phyloP scores from a whole-genome alignment of 306 rosid genomes.

The Fagus crenata region DNA sequence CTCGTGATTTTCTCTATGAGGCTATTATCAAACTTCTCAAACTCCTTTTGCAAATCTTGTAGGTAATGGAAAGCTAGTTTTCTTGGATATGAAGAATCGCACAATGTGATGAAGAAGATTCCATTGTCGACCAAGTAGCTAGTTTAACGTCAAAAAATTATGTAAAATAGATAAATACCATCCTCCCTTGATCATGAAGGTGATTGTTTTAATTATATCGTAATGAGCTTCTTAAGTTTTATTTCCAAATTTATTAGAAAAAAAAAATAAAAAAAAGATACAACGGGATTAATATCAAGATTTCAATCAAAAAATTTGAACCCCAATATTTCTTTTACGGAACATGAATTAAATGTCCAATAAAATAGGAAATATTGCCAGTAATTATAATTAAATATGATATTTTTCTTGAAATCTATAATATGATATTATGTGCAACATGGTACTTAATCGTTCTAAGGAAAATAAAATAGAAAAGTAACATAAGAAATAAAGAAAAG shows the following conservation, averaged over 20 bases:
- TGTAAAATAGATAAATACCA: neutral
- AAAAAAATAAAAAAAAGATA: neutral
- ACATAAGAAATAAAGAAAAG: neutral
- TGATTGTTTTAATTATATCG: slow-evolving; percentile 1
- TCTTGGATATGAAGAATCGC: slow-evolving; percentile 75
- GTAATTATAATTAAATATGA: neutral
- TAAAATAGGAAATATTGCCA: neutral
- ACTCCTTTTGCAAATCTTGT: slow-evolving; percentile 63
- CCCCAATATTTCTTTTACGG: too few species aligned
- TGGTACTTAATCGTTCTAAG: too few species aligned
- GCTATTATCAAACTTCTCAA: slow-evolving; percentile 59
- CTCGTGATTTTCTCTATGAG: slow-evolving; percentile 47
- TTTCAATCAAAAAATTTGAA: too few species aligned
- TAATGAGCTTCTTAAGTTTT: neutral
- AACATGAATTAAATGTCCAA: neutral
- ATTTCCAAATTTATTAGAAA: neutral
- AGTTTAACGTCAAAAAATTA: slow-evolving; percentile 28
- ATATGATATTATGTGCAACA: neutral
- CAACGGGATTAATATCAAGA: too few species aligned
- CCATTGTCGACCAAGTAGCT: slow-evolving; percentile 67
- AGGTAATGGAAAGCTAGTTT: slow-evolving; percentile 66
- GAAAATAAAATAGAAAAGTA: too few species aligned
- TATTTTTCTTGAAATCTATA: neutral
- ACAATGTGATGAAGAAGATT: slow-evolving; percentile 56
- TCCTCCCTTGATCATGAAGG: too few species aligned